A percentile compares a stretch with the other conserved stretches of the same genome.
Conservation (phyloP, 805 yeast species). For the Saccharomyces eubayanus region DNA sequence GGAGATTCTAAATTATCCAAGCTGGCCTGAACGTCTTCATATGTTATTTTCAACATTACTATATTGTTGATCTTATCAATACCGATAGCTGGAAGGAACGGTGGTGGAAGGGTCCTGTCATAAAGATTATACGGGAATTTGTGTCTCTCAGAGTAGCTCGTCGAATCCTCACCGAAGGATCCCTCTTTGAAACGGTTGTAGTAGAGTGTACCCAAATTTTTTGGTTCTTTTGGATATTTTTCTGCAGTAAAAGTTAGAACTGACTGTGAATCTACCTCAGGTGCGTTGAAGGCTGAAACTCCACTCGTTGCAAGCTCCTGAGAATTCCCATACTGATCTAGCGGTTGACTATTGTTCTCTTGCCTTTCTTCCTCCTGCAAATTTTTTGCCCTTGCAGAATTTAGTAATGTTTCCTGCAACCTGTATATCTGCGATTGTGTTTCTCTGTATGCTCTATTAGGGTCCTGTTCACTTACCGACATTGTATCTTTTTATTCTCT, state of each 20-base stretch:
- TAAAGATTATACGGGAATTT: conserved; percentile 6
- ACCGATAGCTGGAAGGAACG: conserved; percentile 21
- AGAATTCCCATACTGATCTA: neutral
- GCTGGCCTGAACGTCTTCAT: conserved; percentile 21
- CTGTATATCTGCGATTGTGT: conserved; percentile 29
- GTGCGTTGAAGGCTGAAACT: neutral
- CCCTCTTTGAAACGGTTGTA: conserved; percentile 8
- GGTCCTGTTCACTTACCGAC: conserved; percentile 5
- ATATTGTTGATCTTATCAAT: conserved; percentile 16
- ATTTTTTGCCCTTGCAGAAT: conserved; percentile 14
- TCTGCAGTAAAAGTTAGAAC: neutral
- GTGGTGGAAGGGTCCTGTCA: conserved; percentile 14
- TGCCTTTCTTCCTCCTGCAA: neutral
- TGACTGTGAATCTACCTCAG: neutral
- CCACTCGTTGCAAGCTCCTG: neutral
- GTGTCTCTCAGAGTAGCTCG: neutral
- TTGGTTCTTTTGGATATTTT: neutral
- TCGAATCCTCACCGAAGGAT: neutral
- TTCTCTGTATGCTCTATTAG: conserved; percentile 21
- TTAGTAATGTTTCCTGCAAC: conserved; percentile 29
- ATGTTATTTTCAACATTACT: conserved; percentile 15
- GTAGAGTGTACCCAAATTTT: conserved; percentile 4
- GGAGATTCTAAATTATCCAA: conserved; percentile 34
- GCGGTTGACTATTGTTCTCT: neutral
- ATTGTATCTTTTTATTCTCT: neutral